Conservation (phyloP, 305 asterid species). For the Solanum hybrid region DNA sequence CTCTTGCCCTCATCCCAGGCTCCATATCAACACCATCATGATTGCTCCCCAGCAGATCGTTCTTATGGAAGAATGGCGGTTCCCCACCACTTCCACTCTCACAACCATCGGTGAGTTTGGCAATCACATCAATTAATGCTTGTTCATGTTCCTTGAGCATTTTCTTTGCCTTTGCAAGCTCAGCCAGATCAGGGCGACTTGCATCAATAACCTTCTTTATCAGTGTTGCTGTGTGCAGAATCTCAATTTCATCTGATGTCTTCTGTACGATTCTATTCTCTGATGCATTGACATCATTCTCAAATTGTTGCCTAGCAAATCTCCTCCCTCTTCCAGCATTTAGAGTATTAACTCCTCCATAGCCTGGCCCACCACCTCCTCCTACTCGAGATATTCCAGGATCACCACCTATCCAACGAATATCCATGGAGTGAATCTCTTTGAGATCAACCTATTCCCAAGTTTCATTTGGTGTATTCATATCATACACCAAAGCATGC, state of each 20-base stretch:
- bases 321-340: slow-evolving; percentile 46
- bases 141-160: slow-evolving; percentile 97
- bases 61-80: slow-evolving; percentile 15
- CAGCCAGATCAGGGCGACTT: slow-evolving; percentile 61
- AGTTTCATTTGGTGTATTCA: slow-evolving; percentile 55
- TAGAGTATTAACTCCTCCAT: slow-evolving; percentile 27
- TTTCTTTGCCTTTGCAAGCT: slow-evolving; percentile 84
- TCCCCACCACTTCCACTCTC: slow-evolving; percentile 46
- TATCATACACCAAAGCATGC: slow-evolving; percentile 77
- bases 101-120: slow-evolving; percentile 68
- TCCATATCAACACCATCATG: slow-evolving; percentile 20
- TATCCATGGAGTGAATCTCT: slow-evolving; percentile 74
- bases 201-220: slow-evolving; percentile 65
- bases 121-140: slow-evolving; percentile 67
- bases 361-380: slow-evolving; percentile 23
- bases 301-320: slow-evolving; percentile 30
- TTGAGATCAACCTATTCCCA: slow-evolving; percentile 79
- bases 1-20: slow-evolving; percentile 24
- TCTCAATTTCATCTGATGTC: slow-evolving; percentile 56
- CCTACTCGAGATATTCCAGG: slow-evolving; percentile 53
- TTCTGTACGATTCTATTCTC: slow-evolving; percentile 41
- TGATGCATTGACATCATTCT: slow-evolving; percentile 39
- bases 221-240: slow-evolving; percentile 50
- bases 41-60: background rate
- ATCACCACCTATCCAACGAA: slow-evolving; percentile 81